Evolutionary conservation across 305 asterid genomes (phyloP).

Genomic region (Fraxinus paxiana): DNA sequence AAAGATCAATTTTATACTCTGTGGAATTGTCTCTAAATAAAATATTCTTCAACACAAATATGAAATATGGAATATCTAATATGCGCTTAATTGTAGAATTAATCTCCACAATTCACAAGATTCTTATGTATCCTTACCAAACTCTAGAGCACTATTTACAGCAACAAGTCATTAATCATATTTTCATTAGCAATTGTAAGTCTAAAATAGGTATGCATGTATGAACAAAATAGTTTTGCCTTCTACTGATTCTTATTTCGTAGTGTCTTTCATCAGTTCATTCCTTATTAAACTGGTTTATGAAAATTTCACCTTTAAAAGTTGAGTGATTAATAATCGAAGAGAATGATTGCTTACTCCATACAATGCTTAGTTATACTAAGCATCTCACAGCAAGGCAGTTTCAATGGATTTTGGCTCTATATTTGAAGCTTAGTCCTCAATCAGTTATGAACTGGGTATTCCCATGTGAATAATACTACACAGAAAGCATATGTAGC

Average conservation of each 20-base stretch:
- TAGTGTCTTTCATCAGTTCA: not conserved
- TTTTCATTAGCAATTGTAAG: not conserved
- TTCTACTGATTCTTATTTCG: not conserved
- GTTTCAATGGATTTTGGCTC: not conserved
- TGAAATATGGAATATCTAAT: not conserved
- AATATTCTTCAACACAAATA: not conserved
- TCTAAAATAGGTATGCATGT: not conserved
- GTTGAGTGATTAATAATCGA: not conserved
- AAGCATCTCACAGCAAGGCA: not conserved
- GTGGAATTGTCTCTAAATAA: not conserved
- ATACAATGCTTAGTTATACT: not conserved
- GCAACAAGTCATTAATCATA: not conserved
- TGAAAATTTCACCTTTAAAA: not conserved
- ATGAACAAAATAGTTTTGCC: not conserved
- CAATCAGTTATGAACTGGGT: not conserved
- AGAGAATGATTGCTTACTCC: not conserved
- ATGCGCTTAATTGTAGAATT: not conserved
- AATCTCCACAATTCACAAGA: not conserved
- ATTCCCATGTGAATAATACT: not conserved
- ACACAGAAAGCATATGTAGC: not conserved
- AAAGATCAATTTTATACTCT: not conserved
- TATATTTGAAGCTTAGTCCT: not conserved
- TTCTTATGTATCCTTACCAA: not conserved
- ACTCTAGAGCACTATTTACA: not conserved
- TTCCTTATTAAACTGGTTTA: not conserved